Evolutionary conservation across 2,329 filamentous ascomycete genomes (phyloP), one percentile per base, ranked within the genome.

Genomic region (Clarireedia paspali): DNA sequence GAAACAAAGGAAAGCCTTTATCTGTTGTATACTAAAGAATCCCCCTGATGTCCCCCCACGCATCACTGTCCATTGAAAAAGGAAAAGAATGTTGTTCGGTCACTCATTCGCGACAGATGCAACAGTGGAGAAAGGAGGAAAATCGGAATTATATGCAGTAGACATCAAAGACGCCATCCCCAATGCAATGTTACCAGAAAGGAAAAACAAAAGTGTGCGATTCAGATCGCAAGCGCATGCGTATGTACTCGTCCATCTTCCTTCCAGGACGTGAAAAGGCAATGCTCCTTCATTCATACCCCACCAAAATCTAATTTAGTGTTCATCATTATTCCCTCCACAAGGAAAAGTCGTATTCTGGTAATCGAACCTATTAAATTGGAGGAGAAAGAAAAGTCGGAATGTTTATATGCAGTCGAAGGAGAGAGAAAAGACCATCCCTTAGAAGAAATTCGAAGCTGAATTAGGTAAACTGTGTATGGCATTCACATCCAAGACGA

Each of bases 141-240:
- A 50, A 47, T 51, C 60, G 57, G 61, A 63, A 66, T 66, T 67
- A 67, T 66, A 66, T 68, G 66, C 61, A 57, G 53, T 46, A 55
- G 57, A 63, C 60, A 60, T 60, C 57, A 63, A 63, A 59, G 55
- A 66, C 66, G 66, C 66, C 65, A 59, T 42, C 59, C 64, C 61
- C 56, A 60, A 68, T 68, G 66, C 65, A 65, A 64, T 66, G 66
- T 65, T 66, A 67, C 65, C 64, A 60, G 60, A 66, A 57, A 59
- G 49, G 51, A 58, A 62, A 62, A 62, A 60, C 50, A 61, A 65
- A 58, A 58, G 62, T 57, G 59, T 62, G 40, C 48, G 47, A 51
- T 56, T 39, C 14, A 44, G 51, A 51, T 59, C 60, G 38, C 46
- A 55, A 57, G 49, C 55, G 61, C 50, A 59, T 60, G 60, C 59